These are phyloP conservation scores for Gelatoporia subvermispora DNA, from an alignment of 768 basidiomycete genomes.

Conservation along the genomic window DNA sequence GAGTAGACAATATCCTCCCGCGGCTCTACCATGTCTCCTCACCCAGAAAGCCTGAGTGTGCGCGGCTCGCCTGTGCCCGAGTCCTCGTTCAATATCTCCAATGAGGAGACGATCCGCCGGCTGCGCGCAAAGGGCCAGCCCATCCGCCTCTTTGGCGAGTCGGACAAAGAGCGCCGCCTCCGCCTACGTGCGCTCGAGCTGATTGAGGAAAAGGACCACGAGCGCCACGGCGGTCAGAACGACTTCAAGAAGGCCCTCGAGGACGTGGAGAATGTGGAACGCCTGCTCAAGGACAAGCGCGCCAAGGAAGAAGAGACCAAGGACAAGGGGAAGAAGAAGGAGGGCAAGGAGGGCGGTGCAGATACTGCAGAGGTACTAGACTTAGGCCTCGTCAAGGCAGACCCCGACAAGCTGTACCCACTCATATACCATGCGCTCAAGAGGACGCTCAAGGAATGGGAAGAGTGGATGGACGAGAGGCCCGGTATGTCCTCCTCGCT, in stretches of 20 bases:
- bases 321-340: slow-evolving; percentile 60
- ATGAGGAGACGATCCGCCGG: slow-evolving; percentile 86
- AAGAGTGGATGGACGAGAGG: slow-evolving; percentile 87
- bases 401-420: slow-evolving; percentile 94
- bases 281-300: slow-evolving; percentile 54
- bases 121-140: slow-evolving; percentile 91
- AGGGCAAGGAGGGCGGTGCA: slow-evolving; percentile 37
- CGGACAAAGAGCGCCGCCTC: slow-evolving; percentile 88
- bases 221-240: slow-evolving; percentile 82
- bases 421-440: slow-evolving; percentile 96
- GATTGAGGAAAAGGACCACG: slow-evolving; percentile 84
- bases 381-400: slow-evolving; percentile 75
- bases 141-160: slow-evolving; percentile 90
- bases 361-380: slow-evolving; percentile 62
- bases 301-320: slow-evolving; percentile 26
- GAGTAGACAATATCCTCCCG: slow-evolving; percentile 20
- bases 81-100: slow-evolving; percentile 78
- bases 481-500: slow-evolving; percentile 55
- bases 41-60: slow-evolving; percentile 15
- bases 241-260: slow-evolving; percentile 90
- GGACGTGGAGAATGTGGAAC: slow-evolving; percentile 78
- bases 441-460: slow-evolving; percentile 93
- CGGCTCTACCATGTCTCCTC: slow-evolving; percentile 15
- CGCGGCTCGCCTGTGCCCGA: slow-evolving; percentile 40
- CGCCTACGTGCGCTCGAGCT: slow-evolving; percentile 91